Base-by-base conservation (phyloP, 768 basidiomycete genomes). In the Coprinopsis strossmayeri region DNA sequence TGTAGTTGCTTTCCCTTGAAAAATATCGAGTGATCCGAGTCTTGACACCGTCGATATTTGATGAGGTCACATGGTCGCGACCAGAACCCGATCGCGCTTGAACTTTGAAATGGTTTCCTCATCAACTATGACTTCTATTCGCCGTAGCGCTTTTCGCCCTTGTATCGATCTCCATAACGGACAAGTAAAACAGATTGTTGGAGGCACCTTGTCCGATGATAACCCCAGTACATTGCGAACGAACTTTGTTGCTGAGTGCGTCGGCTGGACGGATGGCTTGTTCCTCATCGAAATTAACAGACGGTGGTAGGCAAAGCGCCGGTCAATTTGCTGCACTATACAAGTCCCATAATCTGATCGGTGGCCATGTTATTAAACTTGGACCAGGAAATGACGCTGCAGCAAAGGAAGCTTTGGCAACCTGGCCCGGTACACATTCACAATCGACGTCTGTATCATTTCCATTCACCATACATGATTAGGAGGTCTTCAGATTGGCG, bases 141-240 rank as follows among this genome's bases (percentile, higher is more conserved):
- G 72, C 64, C 57, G 68, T 52, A 79, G 75, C 57, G 63, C 76
- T 41, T 95, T 96, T 70, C 76, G 86, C 48, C 96, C 96, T 17
- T 99, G 96, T 63, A 97, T 99, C 58, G 96, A 99, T 66, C 78
- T 99, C 13, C 96, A 99, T 67, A 78, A 84, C 51, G 96, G 96
- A 3, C 76, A 91, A 58, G 96, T 99, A 50, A 98, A 98, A 68
- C 96, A 99, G 68, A 97, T 99, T 47, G 90, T 99, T 12, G 96
- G 96, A 35, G 91, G 94, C 2, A 94, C 92, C 3, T 75, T 99
- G 25, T 88, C 87, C 17, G 86, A 91, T 44, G 57, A 64, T 20
- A 62, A 77, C 27, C 78, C 86, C 5, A 67, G 72, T 20, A 62
- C 61, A 34, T 72, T 96, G 55, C 79, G 77, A 64, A 94, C 91